Evolutionary conservation across 495 filamentous ascomycete genomes (phyloP), one percentile per base, ranked within the genome.

Genomic region (Apiosordaria backusii): DNA sequence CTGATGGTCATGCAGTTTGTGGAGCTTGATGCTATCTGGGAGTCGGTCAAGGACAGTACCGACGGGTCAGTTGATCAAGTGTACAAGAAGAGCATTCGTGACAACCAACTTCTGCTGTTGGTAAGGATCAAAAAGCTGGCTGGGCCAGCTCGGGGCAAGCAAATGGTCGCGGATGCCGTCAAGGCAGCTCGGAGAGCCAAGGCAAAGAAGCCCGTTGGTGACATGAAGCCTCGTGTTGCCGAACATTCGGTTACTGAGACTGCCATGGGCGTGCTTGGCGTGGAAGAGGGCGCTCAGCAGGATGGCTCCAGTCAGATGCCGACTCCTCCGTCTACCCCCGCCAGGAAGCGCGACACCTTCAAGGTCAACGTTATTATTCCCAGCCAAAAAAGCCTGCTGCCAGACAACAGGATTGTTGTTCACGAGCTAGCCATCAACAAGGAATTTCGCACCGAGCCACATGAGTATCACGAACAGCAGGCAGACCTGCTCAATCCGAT

Each of bases 1-100:
- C 92, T 94, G 61, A 98, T 99, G 95, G 83, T 98, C 24, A 88
- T 93, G 57, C 93, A 97, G 74, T 98, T 97, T 75, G 90, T 96
- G 29, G 94, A 97, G 75, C 81, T 99, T 19, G 95, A 99, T 74
- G 87, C 92, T 24, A 99, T 99, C 35, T 97, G 92, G 88, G 92
- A 97, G 73, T 93, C 91, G 9, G 94, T 98, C 73, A 98, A 98
- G 70, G 87, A 96, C 74, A 91, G 94, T 67, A 89, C 85, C 21
- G 89, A 90, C 50, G 91, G 89, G n/a, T 88, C 88, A 23, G 95
- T 96, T 25, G 87, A 93, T 50, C 88, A 89, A 53, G 92, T 97
- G 60, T 99, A 97, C 75, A 87, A 88, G 65, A 88, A 97, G 72
- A 96, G 93, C 50, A 97, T 99, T 65, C 85, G 92, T 13, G 90